Base-by-base conservation (phyloP, 2,329 filamentous ascomycete species). In the Teratosphaeria pseudoeucalypti region DNA sequence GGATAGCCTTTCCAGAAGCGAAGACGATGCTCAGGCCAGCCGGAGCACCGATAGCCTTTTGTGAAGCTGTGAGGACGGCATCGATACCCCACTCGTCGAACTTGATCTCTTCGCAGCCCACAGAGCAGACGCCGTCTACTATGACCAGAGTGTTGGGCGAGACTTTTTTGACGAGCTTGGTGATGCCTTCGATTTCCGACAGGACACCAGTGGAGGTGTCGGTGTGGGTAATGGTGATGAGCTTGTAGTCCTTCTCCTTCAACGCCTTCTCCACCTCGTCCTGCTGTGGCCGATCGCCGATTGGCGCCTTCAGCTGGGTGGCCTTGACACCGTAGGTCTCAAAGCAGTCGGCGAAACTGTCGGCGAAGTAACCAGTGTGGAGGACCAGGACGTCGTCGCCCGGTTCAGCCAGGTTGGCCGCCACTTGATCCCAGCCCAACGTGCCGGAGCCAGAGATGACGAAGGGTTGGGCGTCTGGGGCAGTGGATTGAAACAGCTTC, bases 151-250 rank as follows among this genome's bases (percentile, higher is more conserved):
- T 99, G 57, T 96, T 86, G 0, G 94, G 94, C 63, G 90, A 95
- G 64, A 96, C 89, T 57, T 83, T 82, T 73, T 88, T 88, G 57
- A 97, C 89, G 56, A 95, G 79, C 71, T 92, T 88, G 37, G 90
- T 85, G 60, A 99, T 79, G 60, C 85, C 80, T 80, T 95, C 87
- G 69, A 97, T 84, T 74, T 97, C 92, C 71, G 89, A 95, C 56
- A 99, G 79, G 29, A 99, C 94, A 66, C 94, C 94, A 43, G 94
- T 99, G 3, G 92, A 96, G 27, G 94, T 99, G 73, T 99, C 94
- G 63, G 96, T 92, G 74, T 99, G 94, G 11, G 94, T 99, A 65
- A 97, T 88, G 52, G 92, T 97, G 70, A 99, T 77, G 63, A 92
- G 75, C 82, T 97, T 97, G 82, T 95, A 97, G 71, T 89, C 85